phyloP scores from a whole-genome alignment of 31 red algal genomes.

The Endocladia muricata region DNA sequence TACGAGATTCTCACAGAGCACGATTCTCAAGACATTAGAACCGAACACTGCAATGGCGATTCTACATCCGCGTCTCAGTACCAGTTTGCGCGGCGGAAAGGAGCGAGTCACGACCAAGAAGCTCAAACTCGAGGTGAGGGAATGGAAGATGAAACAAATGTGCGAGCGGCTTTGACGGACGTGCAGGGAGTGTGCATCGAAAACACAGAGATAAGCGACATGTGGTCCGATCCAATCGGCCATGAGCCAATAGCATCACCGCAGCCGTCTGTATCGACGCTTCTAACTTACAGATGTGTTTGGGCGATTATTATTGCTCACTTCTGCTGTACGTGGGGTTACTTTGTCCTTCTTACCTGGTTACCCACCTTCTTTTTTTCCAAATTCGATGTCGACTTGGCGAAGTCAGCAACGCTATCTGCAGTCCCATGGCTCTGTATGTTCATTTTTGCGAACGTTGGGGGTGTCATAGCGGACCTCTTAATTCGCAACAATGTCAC shows the following conservation, averaged over 20 bases:
- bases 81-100: background rate
- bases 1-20: background rate
- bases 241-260: background rate
- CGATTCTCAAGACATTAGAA: background rate
- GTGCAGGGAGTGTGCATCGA: too few species aligned
- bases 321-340: conserved; percentile 93
- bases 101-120: background rate
- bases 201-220: too few species aligned
- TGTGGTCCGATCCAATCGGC: conserved; percentile 1
- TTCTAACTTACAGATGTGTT: conserved; percentile 22
- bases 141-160: background rate
- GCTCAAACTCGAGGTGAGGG: background rate
- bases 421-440: conserved; percentile 85
- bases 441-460: conserved; percentile 74
- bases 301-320: conserved; percentile 84
- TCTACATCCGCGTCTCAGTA: background rate
- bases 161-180: too few species aligned
- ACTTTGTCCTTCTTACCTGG: conserved; percentile 92
- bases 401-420: conserved; percentile 64
- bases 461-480: conserved; percentile 66
- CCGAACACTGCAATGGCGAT: background rate
- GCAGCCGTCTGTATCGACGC: conserved; percentile 11
- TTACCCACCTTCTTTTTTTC: conserved; percentile 85
- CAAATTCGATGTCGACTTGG: conserved; percentile 71
- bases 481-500: conserved; percentile 41